Evolutionary conservation across 139 green algal species (phyloP).

Genomic region (Chlorella sorokiniana): DNA sequence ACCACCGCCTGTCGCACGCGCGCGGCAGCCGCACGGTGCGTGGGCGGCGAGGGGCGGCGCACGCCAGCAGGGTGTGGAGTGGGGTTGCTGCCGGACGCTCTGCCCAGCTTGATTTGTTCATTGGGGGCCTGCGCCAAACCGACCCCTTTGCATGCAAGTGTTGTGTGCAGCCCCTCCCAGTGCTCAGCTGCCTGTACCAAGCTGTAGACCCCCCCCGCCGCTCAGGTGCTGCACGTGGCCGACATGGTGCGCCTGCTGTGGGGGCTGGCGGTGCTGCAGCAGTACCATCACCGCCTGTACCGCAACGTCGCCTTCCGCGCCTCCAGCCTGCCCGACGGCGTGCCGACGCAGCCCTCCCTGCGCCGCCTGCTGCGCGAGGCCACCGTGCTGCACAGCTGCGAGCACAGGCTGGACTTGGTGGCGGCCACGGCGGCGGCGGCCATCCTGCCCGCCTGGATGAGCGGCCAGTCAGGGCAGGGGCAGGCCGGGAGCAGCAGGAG

Average conservation of each 20-base stretch:
- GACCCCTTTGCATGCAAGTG: no score
- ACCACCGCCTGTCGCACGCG: background rate
- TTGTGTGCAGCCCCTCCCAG: background rate
- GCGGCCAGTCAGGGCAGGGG: no score
- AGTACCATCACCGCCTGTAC: conserved; percentile 30
- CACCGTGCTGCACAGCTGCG: conserved; percentile 14
- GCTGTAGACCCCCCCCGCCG: background rate
- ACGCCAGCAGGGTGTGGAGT: background rate
- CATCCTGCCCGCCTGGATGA: conserved; percentile 23
- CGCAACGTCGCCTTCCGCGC: conserved; percentile 6
- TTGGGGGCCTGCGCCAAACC: no score
- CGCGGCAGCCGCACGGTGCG: conserved; percentile 22
- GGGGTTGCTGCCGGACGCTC: no score
- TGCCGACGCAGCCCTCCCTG: conserved; percentile 20
- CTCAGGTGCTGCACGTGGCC: conserved; percentile 29
- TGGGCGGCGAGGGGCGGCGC: background rate
- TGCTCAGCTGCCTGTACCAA: background rate
- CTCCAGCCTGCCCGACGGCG: conserved; percentile 16
- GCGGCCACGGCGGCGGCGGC: conserved; percentile 5
- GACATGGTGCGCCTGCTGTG: conserved; percentile 39
- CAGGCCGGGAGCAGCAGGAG: no score
- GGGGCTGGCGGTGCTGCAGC: conserved; percentile 43
- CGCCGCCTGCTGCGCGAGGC: conserved; percentile 41
- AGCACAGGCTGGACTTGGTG: conserved; percentile 15
- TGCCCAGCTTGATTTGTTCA: no score